Base-by-base conservation (phyloP, 1,139 yeast species). In the Diutina ranongensis region DNA sequence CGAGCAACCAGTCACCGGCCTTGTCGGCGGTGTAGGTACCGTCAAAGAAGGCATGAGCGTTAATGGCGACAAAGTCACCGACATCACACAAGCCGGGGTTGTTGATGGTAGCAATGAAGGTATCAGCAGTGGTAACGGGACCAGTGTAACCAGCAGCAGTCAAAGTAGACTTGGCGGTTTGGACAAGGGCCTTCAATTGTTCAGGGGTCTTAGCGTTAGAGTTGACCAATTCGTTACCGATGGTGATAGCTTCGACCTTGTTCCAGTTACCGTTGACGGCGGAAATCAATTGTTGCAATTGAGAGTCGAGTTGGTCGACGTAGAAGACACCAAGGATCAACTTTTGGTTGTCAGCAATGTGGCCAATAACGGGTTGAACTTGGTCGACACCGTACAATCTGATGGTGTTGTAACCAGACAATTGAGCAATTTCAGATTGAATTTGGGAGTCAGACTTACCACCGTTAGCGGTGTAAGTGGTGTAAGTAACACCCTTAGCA, bases 191-290 rank as follows among this genome's bases (percentile, higher is more conserved):
- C 48, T 70, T 68, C 52, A 84, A 72, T 60, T 81, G 79, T 35
- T 69, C 55, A 38, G 76, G 79, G 28, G 80, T 60, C 44, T 88
- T 87, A 27, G 59, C 58, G 55, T 87, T 88, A 51, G 65, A 57
- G 72, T 83, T 83, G 46, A 84, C 92, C 59, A 79, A 68, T 65
- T 84, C 94, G 67, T 84, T 84, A 66, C 94, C 94, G 55, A 84
- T 73, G 46, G 89, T 74, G 51, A 83, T 80, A 54, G 94, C 82
- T 65, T 76, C 67, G 49, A 84, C 77, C 49, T 78, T 83, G 58
- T 67, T 68, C 94, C 94, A 84, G 36, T 81, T 77, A 40, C 63
- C 56, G 54, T 63, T 60, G 46, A 83, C 68, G 34, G 88, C 89
- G 46, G 62, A 50, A 46, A 76, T 66, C 48, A 83, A 77, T 52